Percentiles rank a stretch among this genome's conserved stretches.
These are phyloP conservation scores for Sporothrix pseudoabietina DNA, from an alignment of 2,329 filamentous ascomycete species.

Conservation along the genomic window DNA sequence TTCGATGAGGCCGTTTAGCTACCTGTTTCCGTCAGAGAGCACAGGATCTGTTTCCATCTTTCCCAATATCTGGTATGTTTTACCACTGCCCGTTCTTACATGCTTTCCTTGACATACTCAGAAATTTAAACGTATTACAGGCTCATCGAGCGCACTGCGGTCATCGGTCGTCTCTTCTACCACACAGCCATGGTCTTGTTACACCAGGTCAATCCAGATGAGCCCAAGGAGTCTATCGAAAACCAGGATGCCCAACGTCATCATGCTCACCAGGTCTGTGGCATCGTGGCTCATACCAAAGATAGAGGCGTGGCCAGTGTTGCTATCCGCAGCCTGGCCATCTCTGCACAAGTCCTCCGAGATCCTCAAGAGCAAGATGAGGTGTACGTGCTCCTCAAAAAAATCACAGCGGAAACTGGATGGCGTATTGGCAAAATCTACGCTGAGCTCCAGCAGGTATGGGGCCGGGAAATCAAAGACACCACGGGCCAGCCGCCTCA, in stretches of 20 bases:
- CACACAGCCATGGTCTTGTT: conserved; percentile 83
- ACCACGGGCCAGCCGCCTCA: neutral
- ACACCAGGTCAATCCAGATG: conserved; percentile 74
- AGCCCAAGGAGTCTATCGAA: conserved; percentile 61
- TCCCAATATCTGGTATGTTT: conserved; percentile 76
- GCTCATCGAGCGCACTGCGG: conserved; percentile 79
- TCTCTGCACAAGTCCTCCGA: conserved; percentile 73
- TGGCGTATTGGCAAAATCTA: conserved; percentile 76
- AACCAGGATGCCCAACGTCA: conserved; percentile 70
- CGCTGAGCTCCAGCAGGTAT: conserved; percentile 70
- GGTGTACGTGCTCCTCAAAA: conserved; percentile 73
- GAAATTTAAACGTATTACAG: conserved; percentile 44
- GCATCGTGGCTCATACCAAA: conserved; percentile 82
- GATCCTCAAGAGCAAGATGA: conserved; percentile 75
- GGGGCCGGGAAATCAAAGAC: conserved; percentile 66
- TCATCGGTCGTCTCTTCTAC: conserved; percentile 83
- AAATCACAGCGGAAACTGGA: conserved; percentile 73
- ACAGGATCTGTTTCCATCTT: conserved; percentile 68
- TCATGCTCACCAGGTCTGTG: conserved; percentile 84
- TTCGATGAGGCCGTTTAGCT: conserved; percentile 85
- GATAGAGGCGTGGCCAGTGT: conserved; percentile 78
- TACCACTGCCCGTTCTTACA: neutral
- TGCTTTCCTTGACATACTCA: too few species aligned
- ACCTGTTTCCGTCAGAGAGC: conserved; percentile 65
- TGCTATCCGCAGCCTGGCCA: conserved; percentile 75